These are phyloP conservation scores for Linnemannia exigua DNA, from an alignment of 192 early-diverging fungal species.

Conservation along the genomic window DNA sequence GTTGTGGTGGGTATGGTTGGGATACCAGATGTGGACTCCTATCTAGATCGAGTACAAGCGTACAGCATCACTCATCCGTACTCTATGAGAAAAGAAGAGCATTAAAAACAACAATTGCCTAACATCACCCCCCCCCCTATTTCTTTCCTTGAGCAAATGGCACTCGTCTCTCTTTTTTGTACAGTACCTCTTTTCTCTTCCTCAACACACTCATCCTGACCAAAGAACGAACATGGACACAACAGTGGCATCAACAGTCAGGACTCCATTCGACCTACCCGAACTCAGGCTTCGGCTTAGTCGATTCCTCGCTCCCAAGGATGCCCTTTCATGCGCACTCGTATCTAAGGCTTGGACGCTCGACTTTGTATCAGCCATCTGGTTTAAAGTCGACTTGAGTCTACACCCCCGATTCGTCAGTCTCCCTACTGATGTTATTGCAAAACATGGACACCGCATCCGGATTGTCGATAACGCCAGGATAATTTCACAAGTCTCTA, in stretches of 20 bases:
- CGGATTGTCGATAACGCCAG: slow-evolving; percentile 1
- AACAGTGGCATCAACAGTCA: no score
- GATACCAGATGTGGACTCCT: not conserved
- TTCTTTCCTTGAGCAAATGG: no score
- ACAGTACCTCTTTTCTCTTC: no score
- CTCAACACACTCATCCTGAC: no score
- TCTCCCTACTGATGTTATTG: not conserved
- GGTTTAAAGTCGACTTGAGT: slow-evolving; percentile 17
- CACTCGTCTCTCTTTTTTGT: no score
- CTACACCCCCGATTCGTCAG: not conserved
- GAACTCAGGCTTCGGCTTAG: not conserved
- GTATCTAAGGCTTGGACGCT: slow-evolving; percentile 13
- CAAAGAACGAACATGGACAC: no score
- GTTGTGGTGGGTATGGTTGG: not conserved
- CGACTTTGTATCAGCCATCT: not conserved
- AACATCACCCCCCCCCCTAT: no score
- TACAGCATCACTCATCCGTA: no score
- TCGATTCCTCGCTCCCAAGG: not conserved
- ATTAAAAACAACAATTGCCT: no score
- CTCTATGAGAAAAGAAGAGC: no score
- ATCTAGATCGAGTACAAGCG: not conserved
- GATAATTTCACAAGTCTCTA: not conserved
- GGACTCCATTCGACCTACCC: not conserved
- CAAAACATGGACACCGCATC: slow-evolving; percentile 18
- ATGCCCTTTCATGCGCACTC: not conserved